Evolutionary conservation across 78 protist genomes (phyloP), one percentile per base, ranked within the genome.

Genomic region (Protostelium mycophagum): DNA sequence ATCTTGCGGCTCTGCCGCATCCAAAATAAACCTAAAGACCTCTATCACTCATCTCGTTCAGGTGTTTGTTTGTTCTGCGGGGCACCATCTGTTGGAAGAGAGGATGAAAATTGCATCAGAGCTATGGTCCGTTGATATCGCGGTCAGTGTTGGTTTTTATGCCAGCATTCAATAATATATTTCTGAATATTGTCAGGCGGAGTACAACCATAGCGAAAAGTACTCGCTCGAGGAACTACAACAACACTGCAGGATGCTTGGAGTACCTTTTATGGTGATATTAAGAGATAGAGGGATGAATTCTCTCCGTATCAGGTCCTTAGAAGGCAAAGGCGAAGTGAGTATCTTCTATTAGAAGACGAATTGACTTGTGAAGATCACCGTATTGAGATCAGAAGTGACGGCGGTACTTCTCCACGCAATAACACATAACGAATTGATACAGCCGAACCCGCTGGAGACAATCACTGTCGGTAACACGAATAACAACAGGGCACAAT

Each of bases 61-160:
- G 39, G 94, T 88, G 25, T 88, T 88, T 16, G 38, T 91, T 25
- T 88, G 94, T 37, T 88, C 91, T 28, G 37, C 88, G 0, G 94
- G 94, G 1, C 34, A 86, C 0, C 36, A 63, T 28, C 86, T 91
- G 94, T n/a, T 91, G 0, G 84, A 85, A n/a, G 94, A 91, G 83
- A 91, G 89, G 87, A 88, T 91, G 38, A 91, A 91, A 31, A 87
- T 91, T 0, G 38, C 91, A 9, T 38, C 90, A 28, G 92, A 91
- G 63, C 38, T 91, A 1, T 91, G 94, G 94, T n/a, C 94, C 10
- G 85, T 88, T 37, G 63, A 85, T 63, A 84, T 91, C 31, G 73
- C 73, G 73, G 73, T 51, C n/a, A n/a, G 73, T 16, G 73, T 51
- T 51, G 31, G 16, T 16, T 25, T 51, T 51, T 16, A 16, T 51